These are phyloP conservation scores for Fusarium falciforme DNA, from an alignment of 2,329 filamentous ascomycete genomes.

Conservation along the genomic window DNA sequence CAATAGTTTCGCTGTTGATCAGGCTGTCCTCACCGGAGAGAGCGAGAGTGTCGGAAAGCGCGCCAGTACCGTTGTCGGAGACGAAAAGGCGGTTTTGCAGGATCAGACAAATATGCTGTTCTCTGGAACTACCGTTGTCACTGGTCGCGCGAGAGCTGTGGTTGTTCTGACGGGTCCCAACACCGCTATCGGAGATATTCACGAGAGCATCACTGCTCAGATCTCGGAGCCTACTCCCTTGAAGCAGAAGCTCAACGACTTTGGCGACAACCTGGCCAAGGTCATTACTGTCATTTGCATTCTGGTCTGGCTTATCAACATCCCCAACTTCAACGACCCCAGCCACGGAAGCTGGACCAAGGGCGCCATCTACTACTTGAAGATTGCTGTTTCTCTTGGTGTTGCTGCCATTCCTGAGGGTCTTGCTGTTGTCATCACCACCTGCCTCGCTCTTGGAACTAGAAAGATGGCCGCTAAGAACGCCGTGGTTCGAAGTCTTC, in stretches of 20 bases:
- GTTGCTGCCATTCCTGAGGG: conserved; percentile 98
- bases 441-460: conserved; percentile 93
- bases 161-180: conserved; percentile 90
- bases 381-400: conserved; percentile 98
- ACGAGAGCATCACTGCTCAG: conserved; percentile 97
- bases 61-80: conserved; percentile 71
- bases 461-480: conserved; percentile 99
- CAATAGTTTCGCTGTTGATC: conserved; percentile 97
- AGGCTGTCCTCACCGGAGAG: conserved; percentile 96
- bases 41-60: conserved; percentile 97
- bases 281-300: conserved; percentile 98
- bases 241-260: conserved; percentile 99
- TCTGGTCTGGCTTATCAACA: conserved; percentile 98
- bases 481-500: conserved; percentile 93
- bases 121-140: conserved; percentile 97
- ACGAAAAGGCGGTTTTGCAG: conserved; percentile 91
- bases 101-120: conserved; percentile 98
- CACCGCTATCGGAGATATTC: conserved; percentile 98
- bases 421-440: conserved; percentile 98
- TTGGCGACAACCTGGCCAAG: conserved; percentile 95
- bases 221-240: conserved; percentile 97
- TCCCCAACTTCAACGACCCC: conserved; percentile 95
- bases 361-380: conserved; percentile 98
- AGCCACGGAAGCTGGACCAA: conserved; percentile 94
- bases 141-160: conserved; percentile 89